phyloP scores from a whole-genome alignment of 1,284 basidiomycete genomes.

The Cutaneotrichosporon sp. region DNA sequence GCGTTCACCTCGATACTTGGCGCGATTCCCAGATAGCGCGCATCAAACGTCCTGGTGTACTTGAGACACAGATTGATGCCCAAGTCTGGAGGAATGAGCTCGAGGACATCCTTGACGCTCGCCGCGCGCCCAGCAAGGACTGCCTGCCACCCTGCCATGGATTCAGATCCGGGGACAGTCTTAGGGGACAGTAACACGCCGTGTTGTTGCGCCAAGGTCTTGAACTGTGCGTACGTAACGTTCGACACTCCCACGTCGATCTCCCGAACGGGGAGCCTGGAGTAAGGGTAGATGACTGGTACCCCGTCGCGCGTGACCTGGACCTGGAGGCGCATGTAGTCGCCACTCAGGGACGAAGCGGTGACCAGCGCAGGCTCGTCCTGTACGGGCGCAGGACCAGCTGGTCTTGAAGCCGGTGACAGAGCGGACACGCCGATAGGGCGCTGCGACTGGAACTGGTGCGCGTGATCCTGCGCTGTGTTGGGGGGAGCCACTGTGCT shows the following conservation, averaged over 20 bases:
- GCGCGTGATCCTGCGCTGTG: constrained; percentile 48
- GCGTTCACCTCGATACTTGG: constrained; percentile 64
- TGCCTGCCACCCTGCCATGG: constrained; percentile 58
- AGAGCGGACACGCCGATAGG: constrained; percentile 35
- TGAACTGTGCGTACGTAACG: constrained; percentile 75
- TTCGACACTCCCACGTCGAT: constrained; percentile 78
- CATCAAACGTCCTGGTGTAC: constrained; percentile 55
- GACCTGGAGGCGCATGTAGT: constrained; percentile 76
- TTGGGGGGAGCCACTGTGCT: constrained; percentile 63
- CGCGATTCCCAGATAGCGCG: constrained; percentile 52
- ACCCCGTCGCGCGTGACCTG: constrained; percentile 89
- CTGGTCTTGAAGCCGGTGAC: constrained; percentile 39
- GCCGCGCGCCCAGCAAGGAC: constrained; percentile 59
- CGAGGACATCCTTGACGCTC: constrained; percentile 65
- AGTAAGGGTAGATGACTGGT: constrained; percentile 73
- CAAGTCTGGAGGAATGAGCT: constrained; percentile 67
- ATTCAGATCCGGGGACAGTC: constrained; percentile 24
- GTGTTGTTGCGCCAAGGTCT: constrained; percentile 57
- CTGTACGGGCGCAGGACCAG: constrained; percentile 17
- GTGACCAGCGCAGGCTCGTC: constrained; percentile 46
- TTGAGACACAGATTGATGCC: constrained; percentile 77
- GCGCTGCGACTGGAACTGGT: constrained; percentile 46
- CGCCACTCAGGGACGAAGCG: constrained; percentile 61
- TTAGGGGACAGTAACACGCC: constrained; percentile 51
- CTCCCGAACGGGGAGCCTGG: constrained; percentile 65